Conservation (phyloP, 2,329 filamentous ascomycete genomes). For the Aspergillus floridensis region DNA sequence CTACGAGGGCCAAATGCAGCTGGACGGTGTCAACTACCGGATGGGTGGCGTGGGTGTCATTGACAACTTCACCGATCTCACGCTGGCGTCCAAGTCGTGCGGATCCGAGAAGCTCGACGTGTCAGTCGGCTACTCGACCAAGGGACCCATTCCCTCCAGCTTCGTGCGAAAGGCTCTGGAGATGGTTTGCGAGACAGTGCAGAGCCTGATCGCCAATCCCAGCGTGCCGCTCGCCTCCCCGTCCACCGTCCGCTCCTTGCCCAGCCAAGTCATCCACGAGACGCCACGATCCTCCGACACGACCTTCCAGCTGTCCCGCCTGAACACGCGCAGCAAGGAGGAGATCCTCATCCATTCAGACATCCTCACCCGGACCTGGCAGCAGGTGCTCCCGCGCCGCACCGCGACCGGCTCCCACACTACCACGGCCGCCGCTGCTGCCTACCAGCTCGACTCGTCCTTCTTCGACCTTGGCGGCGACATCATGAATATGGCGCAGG, state of each 20-base stretch:
- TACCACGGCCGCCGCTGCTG: constrained; percentile 16
- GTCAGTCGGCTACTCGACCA: constrained; percentile 38
- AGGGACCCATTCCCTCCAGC: constrained; percentile 31
- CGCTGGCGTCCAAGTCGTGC: constrained; percentile 38
- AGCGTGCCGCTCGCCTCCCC: constrained; percentile 34
- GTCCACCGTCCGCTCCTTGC: constrained; percentile 31
- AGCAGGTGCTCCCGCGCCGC: constrained; percentile 35
- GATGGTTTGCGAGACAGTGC: constrained; percentile 40
- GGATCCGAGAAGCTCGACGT: constrained; percentile 35
- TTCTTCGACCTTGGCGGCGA: constrained; percentile 45
- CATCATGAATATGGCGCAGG: constrained; percentile 41
- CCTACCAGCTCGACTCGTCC: constrained; percentile 40
- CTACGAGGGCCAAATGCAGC: constrained; percentile 35
- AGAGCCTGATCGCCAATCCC: constrained; percentile 37
- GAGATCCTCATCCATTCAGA: constrained; percentile 42
- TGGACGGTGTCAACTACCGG: constrained; percentile 39
- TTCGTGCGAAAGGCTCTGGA: constrained; percentile 39
- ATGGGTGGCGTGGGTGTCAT: constrained; percentile 41
- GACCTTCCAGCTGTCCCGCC: constrained; percentile 34
- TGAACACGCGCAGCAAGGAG: constrained; percentile 37
- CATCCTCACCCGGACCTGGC: constrained; percentile 40
- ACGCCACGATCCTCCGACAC: constrained; percentile 27
- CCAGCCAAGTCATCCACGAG: constrained; percentile 31
- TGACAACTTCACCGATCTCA: constrained; percentile 42
- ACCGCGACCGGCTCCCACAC: constrained; percentile 7